Evolutionary conservation across 2,329 filamentous ascomycete genomes (phyloP), one percentile per base, ranked within the genome.

Genomic region (Trichoderma polysporum): DNA sequence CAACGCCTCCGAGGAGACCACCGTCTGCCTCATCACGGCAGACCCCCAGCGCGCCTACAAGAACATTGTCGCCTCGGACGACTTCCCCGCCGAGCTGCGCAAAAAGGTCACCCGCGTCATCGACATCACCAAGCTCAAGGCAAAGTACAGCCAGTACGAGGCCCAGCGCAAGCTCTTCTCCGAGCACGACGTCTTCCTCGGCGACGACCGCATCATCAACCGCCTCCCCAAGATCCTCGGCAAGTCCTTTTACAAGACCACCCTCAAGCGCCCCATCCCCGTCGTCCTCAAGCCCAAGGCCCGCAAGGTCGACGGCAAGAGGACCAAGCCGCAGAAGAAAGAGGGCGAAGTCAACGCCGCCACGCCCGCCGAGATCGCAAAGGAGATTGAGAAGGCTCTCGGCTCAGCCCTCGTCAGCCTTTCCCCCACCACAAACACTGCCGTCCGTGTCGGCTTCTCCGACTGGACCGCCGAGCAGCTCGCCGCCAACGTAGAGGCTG

Each of bases 131-230:
- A 97, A 98, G 79, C 84, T 99, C 69, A 81, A 82, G 75, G 86
- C 90, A 73, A 94, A 95, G 82, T 97, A 91, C 85, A 90, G 91
- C 83, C 88, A 91, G 69, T 99, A 92, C 80, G 95, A 99, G 82
- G 88, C 88, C 62, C 89, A 92, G 79, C 86, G 95, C 70, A 92
- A 95, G 78, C 86, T 99, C 39, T 86, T 90, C 69, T 83, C 88
- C 52, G 92, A 97, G 78, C 93, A 97, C 79, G 95, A 98, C 77
- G 82, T 98, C 66, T 98, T 99, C 82, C 85, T 99, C 66, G 94
- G 91, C 61, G 95, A 99, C 77, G 92, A 97, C 75, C 86, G 95
- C 57, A 91, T 99, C 73, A 84, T 90, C 75, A 89, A 86, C 76
- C 81, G 84, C 31, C 85, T 98, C 68, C 92, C 94, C 66, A 86